Percentiles rank a stretch among this genome's conserved stretches.
These are phyloP conservation scores for Lentinula sp. DNA, from an alignment of 768 basidiomycete genomes.

Conservation along the genomic window DNA sequence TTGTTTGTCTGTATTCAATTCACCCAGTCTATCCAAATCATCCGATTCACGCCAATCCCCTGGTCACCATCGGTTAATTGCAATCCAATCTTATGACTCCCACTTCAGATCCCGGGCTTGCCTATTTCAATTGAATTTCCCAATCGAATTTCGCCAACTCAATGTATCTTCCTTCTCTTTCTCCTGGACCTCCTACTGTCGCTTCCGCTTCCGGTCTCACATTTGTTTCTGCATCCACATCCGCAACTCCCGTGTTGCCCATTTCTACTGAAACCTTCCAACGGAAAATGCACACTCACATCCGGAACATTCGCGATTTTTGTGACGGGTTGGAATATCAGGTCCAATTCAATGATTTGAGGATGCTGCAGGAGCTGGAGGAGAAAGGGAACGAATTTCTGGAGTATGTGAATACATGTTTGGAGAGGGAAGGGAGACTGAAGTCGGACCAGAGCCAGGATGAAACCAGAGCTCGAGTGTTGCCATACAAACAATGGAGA, in stretches of 20 bases:
- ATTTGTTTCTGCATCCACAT: background rate
- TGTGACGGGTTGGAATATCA: slow-evolving; percentile 42
- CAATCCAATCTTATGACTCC: background rate
- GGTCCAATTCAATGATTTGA: slow-evolving; percentile 37
- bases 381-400: slow-evolving; percentile 34
- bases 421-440: slow-evolving; percentile 30
- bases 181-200: background rate
- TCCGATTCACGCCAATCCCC: background rate
- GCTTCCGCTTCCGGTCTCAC: background rate
- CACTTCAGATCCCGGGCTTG: background rate
- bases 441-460: background rate
- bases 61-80: background rate
- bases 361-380: slow-evolving; percentile 37
- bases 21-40: background rate
- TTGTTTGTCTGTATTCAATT: background rate
- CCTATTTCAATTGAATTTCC: background rate
- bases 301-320: slow-evolving; percentile 36
- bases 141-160: background rate
- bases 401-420: slow-evolving; percentile 30
- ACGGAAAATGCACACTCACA: slow-evolving; percentile 20
- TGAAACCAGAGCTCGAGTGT: background rate
- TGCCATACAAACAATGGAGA: background rate
- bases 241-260: background rate
- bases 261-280: background rate
- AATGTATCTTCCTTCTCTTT: background rate